Evolutionary conservation across 768 basidiomycete species (phyloP), one percentile per base, ranked within the genome.

Genomic region (Hygrophorus russula): DNA sequence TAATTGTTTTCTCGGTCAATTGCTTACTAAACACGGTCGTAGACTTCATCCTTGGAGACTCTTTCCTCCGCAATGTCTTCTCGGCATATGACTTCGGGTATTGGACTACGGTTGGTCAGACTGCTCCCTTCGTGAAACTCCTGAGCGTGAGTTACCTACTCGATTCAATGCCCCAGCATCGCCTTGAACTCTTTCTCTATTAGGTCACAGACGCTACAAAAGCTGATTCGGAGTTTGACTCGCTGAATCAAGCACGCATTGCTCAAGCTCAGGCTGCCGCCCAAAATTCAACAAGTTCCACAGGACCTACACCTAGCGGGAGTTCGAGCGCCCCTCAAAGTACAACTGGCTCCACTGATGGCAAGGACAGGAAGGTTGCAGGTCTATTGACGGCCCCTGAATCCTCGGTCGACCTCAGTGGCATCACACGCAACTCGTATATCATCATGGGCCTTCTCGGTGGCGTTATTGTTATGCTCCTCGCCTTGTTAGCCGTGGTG

Each of bases 31-130:
- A 24, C 3, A 24, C 7, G 24, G 41, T 15, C 18, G 17, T 33
- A 33, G 15, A 14, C 17, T 24, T 24, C 24, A 24, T 24, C 7
- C 24, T 24, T 20, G 33, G 42, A 2, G 42, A 43, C 17, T 14
- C 33, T 2, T 43, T 42, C 30, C 41, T 42, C 18, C 42, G 17
- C 18, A 36, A 43, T 35, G 42, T 27, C 1, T 43, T 43, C 32
- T 17, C 42, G 13, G 33, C n/a, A 8, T 43, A 43, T 18, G 42
- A 36, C 7, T 43, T 43, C 17, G 32, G 42, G 10, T 19, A 35
- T 35, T 43, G 42, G 31, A 43, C 42, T 14, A 19, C 32, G 14
- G 33, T 20, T 10, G 18, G 0, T 8, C 0, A 35, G n/a, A 19
- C 29, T 10, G 15, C 33, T 4, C 19, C 42, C 18, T 36, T 35